Conservation (phyloP, 768 basidiomycete genomes). For the Hygrophorus russula region DNA sequence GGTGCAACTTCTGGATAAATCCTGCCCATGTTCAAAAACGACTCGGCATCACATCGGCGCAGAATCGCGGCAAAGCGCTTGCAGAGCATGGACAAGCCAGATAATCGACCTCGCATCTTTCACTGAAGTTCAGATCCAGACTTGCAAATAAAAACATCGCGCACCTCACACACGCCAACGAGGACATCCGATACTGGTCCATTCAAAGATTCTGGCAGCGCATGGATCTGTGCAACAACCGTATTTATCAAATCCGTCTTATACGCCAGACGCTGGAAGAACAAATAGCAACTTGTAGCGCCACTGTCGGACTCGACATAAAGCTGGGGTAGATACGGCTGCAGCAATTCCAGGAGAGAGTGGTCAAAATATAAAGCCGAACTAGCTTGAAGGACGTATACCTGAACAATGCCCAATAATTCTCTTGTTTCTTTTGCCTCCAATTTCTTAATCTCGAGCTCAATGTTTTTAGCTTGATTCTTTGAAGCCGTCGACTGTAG, state of each 20-base stretch:
- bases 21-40: slow-evolving; percentile 78
- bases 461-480: slow-evolving; percentile 82
- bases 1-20: slow-evolving; percentile 76
- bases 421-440: slow-evolving; percentile 79
- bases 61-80: slow-evolving; percentile 84
- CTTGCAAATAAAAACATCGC: slow-evolving; percentile 9
- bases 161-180: slow-evolving; percentile 90
- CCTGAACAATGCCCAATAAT: slow-evolving; percentile 75
- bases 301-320: slow-evolving; percentile 87
- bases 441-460: slow-evolving; percentile 77
- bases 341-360: slow-evolving; percentile 3
- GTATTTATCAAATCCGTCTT: slow-evolving; percentile 84
- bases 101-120: slow-evolving; percentile 77
- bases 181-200: slow-evolving; percentile 73
- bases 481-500: slow-evolving; percentile 86
- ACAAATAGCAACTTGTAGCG: slow-evolving; percentile 80
- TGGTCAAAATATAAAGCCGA: background rate
- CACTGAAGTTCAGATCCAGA: background rate
- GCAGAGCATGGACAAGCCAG: slow-evolving; percentile 72
- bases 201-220: slow-evolving; percentile 77
- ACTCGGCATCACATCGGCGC: slow-evolving; percentile 68
- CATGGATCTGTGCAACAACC: slow-evolving; percentile 73
- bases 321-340: slow-evolving; percentile 87
- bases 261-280: slow-evolving; percentile 81
- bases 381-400: slow-evolving; percentile 19